These are phyloP conservation scores for Phlebiopsis gigantea DNA, from an alignment of 768 basidiomycete species.

Conservation along the genomic window DNA sequence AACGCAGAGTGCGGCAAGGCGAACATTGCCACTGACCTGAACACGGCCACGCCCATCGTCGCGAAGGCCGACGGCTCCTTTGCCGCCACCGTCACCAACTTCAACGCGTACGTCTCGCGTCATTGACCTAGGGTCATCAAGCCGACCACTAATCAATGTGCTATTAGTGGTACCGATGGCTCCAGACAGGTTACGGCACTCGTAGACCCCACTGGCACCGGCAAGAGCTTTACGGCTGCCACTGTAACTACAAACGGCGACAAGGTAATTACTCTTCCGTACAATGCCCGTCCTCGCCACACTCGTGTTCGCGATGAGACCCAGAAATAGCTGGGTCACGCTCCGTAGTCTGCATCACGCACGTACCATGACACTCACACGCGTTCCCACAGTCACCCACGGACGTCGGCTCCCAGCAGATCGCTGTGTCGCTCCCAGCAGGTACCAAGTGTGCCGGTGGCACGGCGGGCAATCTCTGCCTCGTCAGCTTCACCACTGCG, in stretches of 20 bases:
- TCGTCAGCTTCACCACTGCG: conserved; percentile 45
- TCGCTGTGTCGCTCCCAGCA: conserved; percentile 41
- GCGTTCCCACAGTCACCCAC: conserved; percentile 32
- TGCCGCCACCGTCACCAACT: conserved; percentile 36
- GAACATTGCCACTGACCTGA: conserved; percentile 35
- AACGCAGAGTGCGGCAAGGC: conserved; percentile 37
- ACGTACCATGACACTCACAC: background rate
- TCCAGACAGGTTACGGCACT: conserved; percentile 41
- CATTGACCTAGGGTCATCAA: background rate
- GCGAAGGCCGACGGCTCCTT: conserved; percentile 35
- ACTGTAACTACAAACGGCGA: conserved; percentile 43
- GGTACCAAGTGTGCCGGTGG: conserved; percentile 50
- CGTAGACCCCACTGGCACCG: conserved; percentile 38
- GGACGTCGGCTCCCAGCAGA: conserved; percentile 30
- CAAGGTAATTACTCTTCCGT: conserved; percentile 33
- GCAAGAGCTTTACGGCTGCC: conserved; percentile 29
- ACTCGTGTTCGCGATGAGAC: too few species aligned
- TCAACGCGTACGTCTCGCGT: conserved; percentile 36
- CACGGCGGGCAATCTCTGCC: conserved; percentile 36
- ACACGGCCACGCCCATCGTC: conserved; percentile 26
- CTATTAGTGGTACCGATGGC: conserved; percentile 43
- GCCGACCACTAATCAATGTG: background rate
- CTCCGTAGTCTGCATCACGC: background rate
- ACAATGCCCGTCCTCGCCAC: background rate
- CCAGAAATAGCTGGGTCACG: too few species aligned